These are phyloP conservation scores for Leucaena leucocephala DNA, from an alignment of 306 rosid species.

Conservation along the genomic window DNA sequence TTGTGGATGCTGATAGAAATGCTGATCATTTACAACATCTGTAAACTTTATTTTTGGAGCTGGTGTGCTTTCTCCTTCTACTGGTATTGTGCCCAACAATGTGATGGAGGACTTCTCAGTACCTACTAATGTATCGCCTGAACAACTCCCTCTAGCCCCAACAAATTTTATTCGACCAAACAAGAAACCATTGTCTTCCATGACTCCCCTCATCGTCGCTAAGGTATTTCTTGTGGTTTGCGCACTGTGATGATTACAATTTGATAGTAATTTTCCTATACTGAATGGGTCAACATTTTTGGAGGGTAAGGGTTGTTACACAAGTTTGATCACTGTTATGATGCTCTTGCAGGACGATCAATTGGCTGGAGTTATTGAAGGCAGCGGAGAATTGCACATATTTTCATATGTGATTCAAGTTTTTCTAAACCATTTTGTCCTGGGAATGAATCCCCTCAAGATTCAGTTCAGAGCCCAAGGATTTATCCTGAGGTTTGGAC, in stretches of 20 bases:
- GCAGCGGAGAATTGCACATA: constrained; percentile 84
- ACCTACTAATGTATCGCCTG: constrained; percentile 64
- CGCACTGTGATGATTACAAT: background rate
- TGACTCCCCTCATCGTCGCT: constrained; percentile 77
- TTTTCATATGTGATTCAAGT: constrained; percentile 75
- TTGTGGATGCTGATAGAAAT: constrained; percentile 87
- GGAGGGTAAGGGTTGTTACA: background rate
- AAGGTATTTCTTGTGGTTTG: constrained; percentile 54
- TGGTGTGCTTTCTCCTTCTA: constrained; percentile 75
- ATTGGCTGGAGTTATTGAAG: constrained; percentile 79
- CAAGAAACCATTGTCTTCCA: constrained; percentile 88
- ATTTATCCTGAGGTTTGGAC: constrained; percentile 65
- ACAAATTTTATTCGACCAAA: constrained; percentile 76
- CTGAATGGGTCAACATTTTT: background rate
- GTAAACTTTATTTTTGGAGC: constrained; percentile 74
- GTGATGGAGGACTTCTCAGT: constrained; percentile 90
- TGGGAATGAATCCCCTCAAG: constrained; percentile 83
- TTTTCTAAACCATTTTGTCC: constrained; percentile 64
- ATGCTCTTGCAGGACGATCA: constrained; percentile 59
- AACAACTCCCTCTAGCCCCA: constrained; percentile 82
- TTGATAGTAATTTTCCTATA: background rate
- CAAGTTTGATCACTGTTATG: background rate
- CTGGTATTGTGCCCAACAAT: constrained; percentile 83
- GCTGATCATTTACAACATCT: constrained; percentile 77
- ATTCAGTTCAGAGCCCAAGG: constrained; percentile 78